A percentile compares a stretch with the other conserved stretches of the same genome.
These are phyloP conservation scores for Monosiga brevicollis DNA, from an alignment of 78 protist genomes.

Conservation along the genomic window DNA sequence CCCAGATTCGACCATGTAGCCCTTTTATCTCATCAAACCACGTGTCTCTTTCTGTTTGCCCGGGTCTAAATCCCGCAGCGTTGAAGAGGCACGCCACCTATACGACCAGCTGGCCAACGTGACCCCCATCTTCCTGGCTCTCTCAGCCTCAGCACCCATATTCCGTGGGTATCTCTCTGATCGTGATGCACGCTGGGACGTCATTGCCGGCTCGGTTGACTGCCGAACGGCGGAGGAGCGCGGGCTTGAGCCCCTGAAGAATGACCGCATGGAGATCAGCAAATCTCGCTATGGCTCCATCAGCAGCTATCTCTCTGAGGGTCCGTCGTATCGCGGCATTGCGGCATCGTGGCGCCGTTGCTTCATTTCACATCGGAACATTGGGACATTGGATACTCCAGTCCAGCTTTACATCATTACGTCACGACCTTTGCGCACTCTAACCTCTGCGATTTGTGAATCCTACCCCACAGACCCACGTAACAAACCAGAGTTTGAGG, in stretches of 20 bases:
- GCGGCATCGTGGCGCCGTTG: no score
- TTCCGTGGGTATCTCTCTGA: conserved; percentile 78
- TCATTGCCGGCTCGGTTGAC: conserved; percentile 83
- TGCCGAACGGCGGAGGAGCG: conserved; percentile 75
- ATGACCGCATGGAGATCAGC: conserved; percentile 19
- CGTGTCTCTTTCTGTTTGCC: no score
- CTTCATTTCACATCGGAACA: no score
- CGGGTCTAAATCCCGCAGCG: no score
- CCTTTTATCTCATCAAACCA: no score
- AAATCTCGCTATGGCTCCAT: conserved; percentile 82
- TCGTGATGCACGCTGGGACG: conserved; percentile 83
- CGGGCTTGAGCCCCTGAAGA: conserved; percentile 34
- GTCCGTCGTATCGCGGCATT: not conserved
- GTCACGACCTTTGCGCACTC: no score
- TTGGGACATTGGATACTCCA: no score
- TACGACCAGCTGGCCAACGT: conserved; percentile 76
- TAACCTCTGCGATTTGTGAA: no score
- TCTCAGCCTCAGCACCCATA: conserved; percentile 78
- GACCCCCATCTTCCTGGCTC: conserved; percentile 59
- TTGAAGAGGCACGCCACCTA: conserved; percentile 74
- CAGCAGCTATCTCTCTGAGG: conserved; percentile 34
- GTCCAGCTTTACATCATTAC: no score
- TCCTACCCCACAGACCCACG: no score
- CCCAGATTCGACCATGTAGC: no score
- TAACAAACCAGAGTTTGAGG: conserved; percentile 64